Conservation (phyloP, 257 asterid genomes). For the Henckelia pumila region DNA sequence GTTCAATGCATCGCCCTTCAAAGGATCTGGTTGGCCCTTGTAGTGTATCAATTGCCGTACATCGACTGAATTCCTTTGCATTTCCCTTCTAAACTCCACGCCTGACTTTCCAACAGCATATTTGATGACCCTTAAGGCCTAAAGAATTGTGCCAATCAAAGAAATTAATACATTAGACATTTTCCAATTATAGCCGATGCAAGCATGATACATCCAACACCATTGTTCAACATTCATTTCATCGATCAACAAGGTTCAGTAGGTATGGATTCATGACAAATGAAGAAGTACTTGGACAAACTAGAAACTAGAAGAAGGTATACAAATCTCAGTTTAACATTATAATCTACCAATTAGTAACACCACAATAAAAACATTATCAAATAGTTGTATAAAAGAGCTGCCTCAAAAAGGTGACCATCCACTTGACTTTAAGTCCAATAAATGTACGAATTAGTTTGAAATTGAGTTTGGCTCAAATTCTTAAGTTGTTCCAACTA, state of each 20-base stretch:
- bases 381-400: slow-evolving; percentile 12
- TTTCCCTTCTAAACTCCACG: slow-evolving; percentile 91
- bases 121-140: slow-evolving; percentile 90
- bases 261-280: slow-evolving; percentile 1
- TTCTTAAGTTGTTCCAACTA: not conserved
- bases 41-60: slow-evolving; percentile 91
- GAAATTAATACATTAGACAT: not conserved
- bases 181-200: slow-evolving; percentile 2
- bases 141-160: slow-evolving; percentile 13
- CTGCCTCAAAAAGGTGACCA: slow-evolving; percentile 1
- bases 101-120: slow-evolving; percentile 95
- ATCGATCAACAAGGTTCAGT: not conserved
- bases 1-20: slow-evolving; percentile 91
- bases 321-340: slow-evolving; percentile 10
- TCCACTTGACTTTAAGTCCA: slow-evolving; percentile 10
- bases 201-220: slow-evolving; percentile 5
- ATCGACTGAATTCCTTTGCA: slow-evolving; percentile 92
- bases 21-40: slow-evolving; percentile 88
- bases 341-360: slow-evolving; percentile 10
- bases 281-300: slow-evolving; percentile 24
- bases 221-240: not conserved
- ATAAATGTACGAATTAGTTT: slow-evolving; percentile 11
- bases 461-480: slow-evolving; percentile 3
- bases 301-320: slow-evolving; percentile 16
- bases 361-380: slow-evolving; percentile 11